Conservation (phyloP, 441 rosid genomes). For the Pelargonium cotyledonis region DNA sequence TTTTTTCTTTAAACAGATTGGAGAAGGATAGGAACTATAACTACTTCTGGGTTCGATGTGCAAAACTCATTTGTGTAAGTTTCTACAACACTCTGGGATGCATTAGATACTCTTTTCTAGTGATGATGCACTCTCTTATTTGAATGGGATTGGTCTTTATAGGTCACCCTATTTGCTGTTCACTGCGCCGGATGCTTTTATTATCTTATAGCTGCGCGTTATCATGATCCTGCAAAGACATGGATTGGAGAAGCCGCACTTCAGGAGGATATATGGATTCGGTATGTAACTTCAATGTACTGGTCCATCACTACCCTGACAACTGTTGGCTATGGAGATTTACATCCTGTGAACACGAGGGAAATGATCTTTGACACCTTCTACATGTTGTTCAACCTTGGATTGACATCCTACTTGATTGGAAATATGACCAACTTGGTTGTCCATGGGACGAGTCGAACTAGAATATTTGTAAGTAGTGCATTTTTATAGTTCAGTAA, state of each 20-base stretch:
- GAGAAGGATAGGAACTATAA: conserved; percentile 79
- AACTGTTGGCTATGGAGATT: conserved; percentile 81
- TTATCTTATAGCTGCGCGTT: conserved; percentile 65
- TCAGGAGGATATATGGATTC: conserved; percentile 45
- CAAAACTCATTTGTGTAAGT: conserved; percentile 73
- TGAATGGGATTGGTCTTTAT: conserved; percentile 12
- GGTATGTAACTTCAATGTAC: conserved; percentile 76
- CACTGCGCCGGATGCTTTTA: conserved; percentile 80
- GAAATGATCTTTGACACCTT: conserved; percentile 77
- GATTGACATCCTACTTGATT: conserved; percentile 72
- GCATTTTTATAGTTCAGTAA: conserved; percentile 1
- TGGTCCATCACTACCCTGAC: conserved; percentile 89
- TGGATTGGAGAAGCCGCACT: conserved; percentile 62
- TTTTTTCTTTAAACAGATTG: conserved; percentile 38
- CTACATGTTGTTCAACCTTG: conserved; percentile 79
- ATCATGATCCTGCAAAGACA: conserved; percentile 43
- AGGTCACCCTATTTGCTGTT: conserved; percentile 79
- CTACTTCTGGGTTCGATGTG: conserved; percentile 83
- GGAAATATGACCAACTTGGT: conserved; percentile 94
- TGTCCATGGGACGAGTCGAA: conserved; percentile 80
- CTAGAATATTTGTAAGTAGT: conserved; percentile 55
- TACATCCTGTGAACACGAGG: conserved; percentile 74
- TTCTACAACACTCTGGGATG: not conserved
- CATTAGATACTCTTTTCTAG: not conserved
- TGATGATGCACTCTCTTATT: conserved; percentile 5